Evolutionary conservation across 352 stramenopile genomes (phyloP).

Genomic region (Globisporangium splendens): DNA sequence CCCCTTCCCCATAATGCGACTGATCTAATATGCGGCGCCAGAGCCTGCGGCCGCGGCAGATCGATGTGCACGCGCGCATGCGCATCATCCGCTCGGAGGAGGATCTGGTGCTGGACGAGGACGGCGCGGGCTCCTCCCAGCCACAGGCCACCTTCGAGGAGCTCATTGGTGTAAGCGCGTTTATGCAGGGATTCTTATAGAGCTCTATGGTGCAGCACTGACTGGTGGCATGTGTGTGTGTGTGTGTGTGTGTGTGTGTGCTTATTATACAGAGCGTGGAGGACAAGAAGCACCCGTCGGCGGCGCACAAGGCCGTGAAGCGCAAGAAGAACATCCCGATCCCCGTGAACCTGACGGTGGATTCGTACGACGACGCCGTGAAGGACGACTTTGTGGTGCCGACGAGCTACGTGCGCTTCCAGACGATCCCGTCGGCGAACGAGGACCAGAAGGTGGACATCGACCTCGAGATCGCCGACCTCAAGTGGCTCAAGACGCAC

Average conservation of each 20-base stretch:
- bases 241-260: conserved; percentile 6
- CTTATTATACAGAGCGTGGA: conserved; percentile 44
- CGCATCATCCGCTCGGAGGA: conserved; percentile 79
- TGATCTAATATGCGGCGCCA: conserved; percentile 56
- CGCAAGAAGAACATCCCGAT: conserved; percentile 86
- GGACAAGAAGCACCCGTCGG: conserved; percentile 40
- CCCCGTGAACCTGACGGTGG: conserved; percentile 67
- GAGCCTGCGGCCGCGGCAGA: conserved; percentile 82
- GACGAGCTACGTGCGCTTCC: conserved; percentile 82
- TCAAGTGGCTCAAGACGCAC: conserved; percentile 83
- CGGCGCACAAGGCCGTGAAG: conserved; percentile 32
- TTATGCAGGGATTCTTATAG: too few relatives aligned
- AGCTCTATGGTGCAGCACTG: too few relatives aligned
- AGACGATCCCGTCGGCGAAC: conserved; percentile 41
- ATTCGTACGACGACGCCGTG: conserved; percentile 66
- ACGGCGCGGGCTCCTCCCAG: conserved; percentile 23
- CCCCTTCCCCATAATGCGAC: conserved; percentile 1
- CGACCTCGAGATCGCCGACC: conserved; percentile 80
- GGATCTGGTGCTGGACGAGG: conserved; percentile 71
- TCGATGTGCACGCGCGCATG: conserved; percentile 87
- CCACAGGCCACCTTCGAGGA: conserved; percentile 63
- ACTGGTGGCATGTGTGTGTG: not conserved
- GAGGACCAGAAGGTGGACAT: conserved; percentile 62
- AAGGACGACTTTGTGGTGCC: conserved; percentile 65
- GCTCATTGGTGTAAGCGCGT: conserved; percentile 52